phyloP scores from a whole-genome alignment of 2,329 filamentous ascomycete genomes.

The Arthrinium phaeospermum region DNA sequence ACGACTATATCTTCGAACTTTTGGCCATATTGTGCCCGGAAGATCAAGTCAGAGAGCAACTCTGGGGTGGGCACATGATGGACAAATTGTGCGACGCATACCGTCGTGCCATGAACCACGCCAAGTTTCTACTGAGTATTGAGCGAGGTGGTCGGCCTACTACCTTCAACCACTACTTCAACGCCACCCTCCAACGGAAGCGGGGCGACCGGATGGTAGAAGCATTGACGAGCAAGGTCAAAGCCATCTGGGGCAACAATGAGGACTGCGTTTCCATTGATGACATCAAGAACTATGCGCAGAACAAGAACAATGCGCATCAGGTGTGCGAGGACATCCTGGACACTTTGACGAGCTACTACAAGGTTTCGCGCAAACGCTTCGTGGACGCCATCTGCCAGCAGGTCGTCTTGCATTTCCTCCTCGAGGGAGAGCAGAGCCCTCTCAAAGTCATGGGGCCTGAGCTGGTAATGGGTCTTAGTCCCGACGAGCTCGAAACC shows the following conservation, averaged over 20 bases:
- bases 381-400: conserved; percentile 58
- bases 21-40: conserved; percentile 53
- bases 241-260: neutral
- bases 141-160: conserved; percentile 52
- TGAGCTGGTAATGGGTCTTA: conserved; percentile 47
- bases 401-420: conserved; percentile 52
- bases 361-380: conserved; percentile 55
- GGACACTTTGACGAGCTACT: conserved; percentile 56
- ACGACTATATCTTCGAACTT: conserved; percentile 54
- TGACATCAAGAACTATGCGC: neutral
- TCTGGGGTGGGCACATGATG: conserved; percentile 46
- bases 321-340: conserved; percentile 51
- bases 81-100: conserved; percentile 55
- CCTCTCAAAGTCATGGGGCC: conserved; percentile 53
- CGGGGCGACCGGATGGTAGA: neutral
- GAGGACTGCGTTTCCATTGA: neutral
- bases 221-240: neutral
- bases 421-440: conserved; percentile 49
- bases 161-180: conserved; percentile 62
- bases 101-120: conserved; percentile 52
- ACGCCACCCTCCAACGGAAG: conserved; percentile 21
- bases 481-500: conserved; percentile 45
- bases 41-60: conserved; percentile 38
- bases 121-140: conserved; percentile 56
- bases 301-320: conserved; percentile 24